These are phyloP conservation scores for Mediolabrus comicus DNA, from an alignment of 108 stramenopile genomes.

Conservation along the genomic window DNA sequence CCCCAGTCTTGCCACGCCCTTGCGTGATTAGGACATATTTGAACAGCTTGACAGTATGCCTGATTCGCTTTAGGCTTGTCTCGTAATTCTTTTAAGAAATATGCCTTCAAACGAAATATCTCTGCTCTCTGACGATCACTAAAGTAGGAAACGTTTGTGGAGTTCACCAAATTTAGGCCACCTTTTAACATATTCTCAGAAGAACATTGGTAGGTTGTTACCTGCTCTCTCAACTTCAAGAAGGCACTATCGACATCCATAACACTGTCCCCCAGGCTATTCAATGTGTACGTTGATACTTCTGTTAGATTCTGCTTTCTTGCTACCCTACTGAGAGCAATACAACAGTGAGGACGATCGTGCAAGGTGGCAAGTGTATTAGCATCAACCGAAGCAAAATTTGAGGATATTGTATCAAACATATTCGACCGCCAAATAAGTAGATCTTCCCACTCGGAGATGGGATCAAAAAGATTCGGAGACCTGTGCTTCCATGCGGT, in stretches of 20 bases:
- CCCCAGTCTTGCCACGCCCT: constrained; percentile 95
- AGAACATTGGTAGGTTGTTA: constrained; percentile 68
- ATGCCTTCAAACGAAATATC: constrained; percentile 90
- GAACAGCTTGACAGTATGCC: constrained; percentile 89
- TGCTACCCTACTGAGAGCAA: constrained; percentile 82
- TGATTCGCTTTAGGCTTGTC: constrained; percentile 84
- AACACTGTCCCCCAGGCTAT: constrained; percentile 55
- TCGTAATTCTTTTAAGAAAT: constrained; percentile 72
- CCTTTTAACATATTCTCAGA: constrained; percentile 69
- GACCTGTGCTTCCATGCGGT: constrained; percentile 91
- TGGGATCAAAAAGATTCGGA: constrained; percentile 85
- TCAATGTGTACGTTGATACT: constrained; percentile 61
- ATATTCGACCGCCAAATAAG: constrained; percentile 87
- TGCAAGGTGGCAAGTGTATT: constrained; percentile 83
- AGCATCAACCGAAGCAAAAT: constrained; percentile 84
- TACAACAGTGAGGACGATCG: constrained; percentile 91
- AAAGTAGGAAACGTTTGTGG: constrained; percentile 93
- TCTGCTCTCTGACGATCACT: constrained; percentile 85
- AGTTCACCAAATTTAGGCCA: constrained; percentile 92
- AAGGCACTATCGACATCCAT: constrained; percentile 93
- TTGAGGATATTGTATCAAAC: constrained; percentile 75
- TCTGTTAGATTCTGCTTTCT: constrained; percentile 85
- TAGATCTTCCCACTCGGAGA: constrained; percentile 91
- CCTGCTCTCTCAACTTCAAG: constrained; percentile 91
- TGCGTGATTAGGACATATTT: constrained; percentile 85